Base-by-base conservation (phyloP, 441 rosid species). In the Pelargonium cotyledonis region DNA sequence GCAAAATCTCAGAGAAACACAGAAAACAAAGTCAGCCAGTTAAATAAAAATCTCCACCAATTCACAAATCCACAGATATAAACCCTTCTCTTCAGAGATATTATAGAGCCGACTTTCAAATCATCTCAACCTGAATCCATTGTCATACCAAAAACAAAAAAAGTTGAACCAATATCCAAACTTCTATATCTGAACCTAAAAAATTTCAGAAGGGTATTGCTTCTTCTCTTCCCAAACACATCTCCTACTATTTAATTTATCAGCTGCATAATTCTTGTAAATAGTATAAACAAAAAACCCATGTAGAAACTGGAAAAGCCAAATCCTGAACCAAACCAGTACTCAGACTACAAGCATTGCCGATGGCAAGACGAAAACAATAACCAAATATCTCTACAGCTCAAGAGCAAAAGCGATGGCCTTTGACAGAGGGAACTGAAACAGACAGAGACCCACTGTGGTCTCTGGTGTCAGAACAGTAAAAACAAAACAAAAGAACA, bases 1-100 rank as follows among this genome's bases (percentile, higher is more conserved):
- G 6, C 44, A 40, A 40, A 40, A 40, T 1, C 44, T 40, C 44
- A 40, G 44, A 40, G 9, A 40, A 8, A 40, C 8, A 40, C 44
- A 40, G 44, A 8, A 40, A 5, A 40, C 6, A 40, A 5, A 5
- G 44, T 0, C 44, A 68, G 38, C 65, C 70, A 69, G 10, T 65
- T 70, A 40, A 29, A 55, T 29, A 66, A 67, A 66, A 66, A 58
- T 23, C 68, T 55, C 51, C 77, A 61, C n/a, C 46, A 41, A 41
- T 41, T 19, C 31, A 53, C 14, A 65, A 8, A 1, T 15, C 63
- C 21, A 58, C 11, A 61, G 8, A 26, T 10, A 3, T 8, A 10
- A 61, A 61, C n/a, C 6, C 19, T 6, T 53, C n/a, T 23, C 15
- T 23, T 61, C 65, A 61, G 7, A 63, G 43, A 61, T 3, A 61